Percentiles rank a stretch among this genome's conserved stretches.
Conservation (phyloP, 495 filamentous ascomycete genomes). For the Penicillium crystallinum region DNA sequence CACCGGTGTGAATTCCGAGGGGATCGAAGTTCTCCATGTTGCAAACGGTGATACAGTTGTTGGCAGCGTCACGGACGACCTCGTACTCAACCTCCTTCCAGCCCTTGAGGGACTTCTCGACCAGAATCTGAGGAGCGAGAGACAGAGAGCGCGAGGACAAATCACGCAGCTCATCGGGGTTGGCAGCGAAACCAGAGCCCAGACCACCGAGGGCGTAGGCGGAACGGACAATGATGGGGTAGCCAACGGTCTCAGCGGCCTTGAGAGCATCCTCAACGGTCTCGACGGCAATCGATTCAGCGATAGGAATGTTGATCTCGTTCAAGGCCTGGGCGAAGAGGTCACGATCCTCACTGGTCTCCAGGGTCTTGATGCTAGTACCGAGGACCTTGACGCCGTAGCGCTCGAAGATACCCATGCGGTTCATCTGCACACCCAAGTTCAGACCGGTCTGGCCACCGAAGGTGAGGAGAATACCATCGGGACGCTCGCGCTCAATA, state of each 20-base stretch:
- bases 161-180: constrained; percentile 87
- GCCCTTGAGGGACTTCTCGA: constrained; percentile 98
- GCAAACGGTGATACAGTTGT: constrained; percentile 98
- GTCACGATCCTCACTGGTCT: constrained; percentile 93
- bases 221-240: constrained; percentile 95
- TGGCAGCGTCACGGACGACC: constrained; percentile 85
- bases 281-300: constrained; percentile 85
- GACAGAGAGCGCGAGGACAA: constrained; percentile 89
- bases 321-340: constrained; percentile 86
- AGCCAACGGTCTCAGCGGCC: constrained; percentile 81
- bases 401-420: constrained; percentile 90
- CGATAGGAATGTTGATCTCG: constrained; percentile 96
- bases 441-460: constrained; percentile 96
- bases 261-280: constrained; percentile 87
- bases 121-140: constrained; percentile 92
- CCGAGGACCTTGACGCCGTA: constrained; percentile 93
- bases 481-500: constrained; percentile 84
- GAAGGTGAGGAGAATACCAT: constrained; percentile 94
- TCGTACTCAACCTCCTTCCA: constrained; percentile 99
- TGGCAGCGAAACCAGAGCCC: constrained; percentile 94
- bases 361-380: constrained; percentile 88
- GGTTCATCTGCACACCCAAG: constrained; percentile 93
- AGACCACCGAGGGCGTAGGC: constrained; percentile 94
- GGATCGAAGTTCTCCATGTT: constrained; percentile 99
- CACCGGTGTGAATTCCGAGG: constrained; percentile 91